Evolutionary conservation across 768 basidiomycete genomes (phyloP), one percentile per base, ranked within the genome.

Genomic region (Tylopilus cervinicoccineus): DNA sequence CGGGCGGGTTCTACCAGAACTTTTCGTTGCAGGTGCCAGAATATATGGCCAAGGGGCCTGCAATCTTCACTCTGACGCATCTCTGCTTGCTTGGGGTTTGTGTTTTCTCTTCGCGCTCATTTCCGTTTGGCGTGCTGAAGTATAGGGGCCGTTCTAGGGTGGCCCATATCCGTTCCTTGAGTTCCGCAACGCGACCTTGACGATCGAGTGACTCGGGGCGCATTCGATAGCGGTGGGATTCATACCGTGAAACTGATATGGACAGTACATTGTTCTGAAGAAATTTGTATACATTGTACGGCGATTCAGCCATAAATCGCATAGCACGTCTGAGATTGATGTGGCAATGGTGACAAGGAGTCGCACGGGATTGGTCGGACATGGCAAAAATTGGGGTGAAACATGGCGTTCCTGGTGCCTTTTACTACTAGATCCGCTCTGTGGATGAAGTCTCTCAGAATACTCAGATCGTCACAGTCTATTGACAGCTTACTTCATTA

Each of bases 1-100:
- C 36, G 7, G 55, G 54, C 12, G 64, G 61, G 22, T 56, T 11
- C 45, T 66, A 66, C 43, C 61, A 68, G 50, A 57, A 68, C 47
- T 66, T 68, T 22, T 51, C 57, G 13, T 13, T 67, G 14, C 54
- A 52, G n/a, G 19, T 66, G 4, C 9, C 55, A 0, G 0, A 12
- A 4, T 53, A 42, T n/a, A 16, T 50, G 33, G 1, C 36, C 2
- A 0, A 42, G 12, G 65, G 65, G 44, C 59, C 47, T 23, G 63
- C 65, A 27, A 51, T 66, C 32, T 63, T 67, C 39, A 63, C 63
- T 8, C 45, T 66, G 50, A 64, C 61, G 0, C 65, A 66, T 26
- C 47, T 64, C 11, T 61, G 66, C 49, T 48, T 67, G 49, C 45
- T 67, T 26, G 65, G 65, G 50, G 63, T 65, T n/a, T n/a, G 42